Conservation (phyloP, 441 rosid genomes). For the Eruca vesicaria region DNA sequence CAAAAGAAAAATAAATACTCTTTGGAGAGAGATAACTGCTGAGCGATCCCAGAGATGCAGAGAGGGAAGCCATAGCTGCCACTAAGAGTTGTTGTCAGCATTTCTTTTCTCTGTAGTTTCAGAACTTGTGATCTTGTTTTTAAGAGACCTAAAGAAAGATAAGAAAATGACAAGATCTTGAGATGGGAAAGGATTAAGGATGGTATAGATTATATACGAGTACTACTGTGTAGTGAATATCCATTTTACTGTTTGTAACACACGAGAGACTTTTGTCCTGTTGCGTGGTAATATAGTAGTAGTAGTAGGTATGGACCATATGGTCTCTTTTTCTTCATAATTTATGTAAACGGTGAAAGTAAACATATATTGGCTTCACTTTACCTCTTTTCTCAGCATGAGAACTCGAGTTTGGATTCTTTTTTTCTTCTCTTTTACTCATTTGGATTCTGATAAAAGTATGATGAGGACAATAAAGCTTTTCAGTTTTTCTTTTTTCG, state of each 20-base stretch:
- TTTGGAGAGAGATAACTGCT: conserved; percentile 39
- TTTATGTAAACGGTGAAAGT: not conserved
- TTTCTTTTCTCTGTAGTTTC: conserved; percentile 4
- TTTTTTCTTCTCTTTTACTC: not conserved
- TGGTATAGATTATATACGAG: not conserved
- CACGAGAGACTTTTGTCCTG: not conserved
- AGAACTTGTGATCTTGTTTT: conserved; percentile 2
- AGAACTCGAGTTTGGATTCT: not conserved
- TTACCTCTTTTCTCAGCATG: not conserved
- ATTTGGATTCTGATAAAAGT: not conserved
- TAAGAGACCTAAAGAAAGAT: not conserved
- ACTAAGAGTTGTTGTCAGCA: conserved; percentile 51
- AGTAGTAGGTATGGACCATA: not conserved
- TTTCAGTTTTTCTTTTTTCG: not conserved
- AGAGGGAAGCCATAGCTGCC: conserved; percentile 57
- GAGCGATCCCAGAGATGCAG: conserved; percentile 50
- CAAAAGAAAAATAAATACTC: conserved; percentile 19
- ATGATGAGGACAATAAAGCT: not conserved
- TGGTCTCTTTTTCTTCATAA: not conserved
- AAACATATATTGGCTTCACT: not conserved
- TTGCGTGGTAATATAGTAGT: not conserved
- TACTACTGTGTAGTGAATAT: not conserved
- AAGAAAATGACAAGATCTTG: conserved; percentile 18
- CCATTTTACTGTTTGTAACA: not conserved
- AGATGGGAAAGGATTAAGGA: not conserved